These are phyloP conservation scores for Trichoderma sp. DNA, from an alignment of 2,329 filamentous ascomycete species.

Conservation along the genomic window DNA sequence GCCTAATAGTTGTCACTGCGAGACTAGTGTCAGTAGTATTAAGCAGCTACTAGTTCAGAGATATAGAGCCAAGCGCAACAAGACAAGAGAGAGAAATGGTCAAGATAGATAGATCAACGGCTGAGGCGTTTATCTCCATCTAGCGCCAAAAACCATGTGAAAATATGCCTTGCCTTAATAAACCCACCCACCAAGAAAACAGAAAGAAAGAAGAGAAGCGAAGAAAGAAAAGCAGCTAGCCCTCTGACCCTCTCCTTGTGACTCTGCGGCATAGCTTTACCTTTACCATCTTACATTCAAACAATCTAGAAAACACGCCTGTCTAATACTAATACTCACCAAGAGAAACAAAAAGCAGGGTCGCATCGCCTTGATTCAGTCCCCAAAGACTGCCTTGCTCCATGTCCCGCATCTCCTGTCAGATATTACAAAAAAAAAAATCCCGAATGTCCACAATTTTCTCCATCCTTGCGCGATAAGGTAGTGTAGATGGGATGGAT, in stretches of 20 bases:
- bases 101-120: not conserved
- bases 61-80: not conserved
- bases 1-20: not conserved
- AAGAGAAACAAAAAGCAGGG: not conserved
- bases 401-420: not conserved
- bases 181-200: not conserved
- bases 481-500: not conserved
- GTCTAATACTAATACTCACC: not conserved
- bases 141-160: not conserved
- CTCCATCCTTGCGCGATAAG: not conserved
- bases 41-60: not conserved
- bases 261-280: not conserved
- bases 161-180: not conserved
- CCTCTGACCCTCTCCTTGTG: not conserved
- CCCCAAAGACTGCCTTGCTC: not conserved
- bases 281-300: not conserved
- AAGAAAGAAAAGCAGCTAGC: not conserved
- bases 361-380: not conserved
- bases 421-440: not conserved
- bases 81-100: not conserved
- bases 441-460: not conserved
- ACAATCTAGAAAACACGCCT: not conserved
- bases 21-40: not conserved
- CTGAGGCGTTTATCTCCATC: not conserved
- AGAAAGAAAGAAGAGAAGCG: not conserved